phyloP scores from a whole-genome alignment of 2,329 filamentous ascomycete species.

The Aspergillus sp. region DNA sequence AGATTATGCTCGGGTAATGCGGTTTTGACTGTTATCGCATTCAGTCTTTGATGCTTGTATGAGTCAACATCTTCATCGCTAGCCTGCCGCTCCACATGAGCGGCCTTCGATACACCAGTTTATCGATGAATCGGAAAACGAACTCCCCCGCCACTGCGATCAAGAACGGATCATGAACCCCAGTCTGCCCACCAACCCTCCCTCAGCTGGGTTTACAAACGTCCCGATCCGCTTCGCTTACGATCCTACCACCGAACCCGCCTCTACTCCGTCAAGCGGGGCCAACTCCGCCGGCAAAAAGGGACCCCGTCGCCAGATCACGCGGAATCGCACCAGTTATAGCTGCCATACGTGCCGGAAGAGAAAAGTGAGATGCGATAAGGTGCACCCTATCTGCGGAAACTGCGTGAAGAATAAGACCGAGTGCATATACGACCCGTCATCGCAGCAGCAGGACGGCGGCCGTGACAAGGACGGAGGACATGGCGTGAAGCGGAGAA shows the following conservation, averaged over 20 bases:
- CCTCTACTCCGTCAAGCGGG: constrained; percentile 6
- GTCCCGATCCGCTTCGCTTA: constrained; percentile 11
- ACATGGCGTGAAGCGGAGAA: constrained; percentile 38
- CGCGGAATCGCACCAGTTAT: constrained; percentile 48
- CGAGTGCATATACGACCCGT: constrained; percentile 44
- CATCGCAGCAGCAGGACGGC: constrained; percentile 26
- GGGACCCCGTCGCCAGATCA: constrained; percentile 43
- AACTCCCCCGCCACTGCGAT: constrained; percentile 20
- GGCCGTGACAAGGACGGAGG: constrained; percentile 13
- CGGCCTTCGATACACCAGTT: constrained; percentile 4
- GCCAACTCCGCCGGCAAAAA: constrained; percentile 16
- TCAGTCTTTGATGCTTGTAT: background rate
- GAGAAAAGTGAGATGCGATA: constrained; percentile 50
- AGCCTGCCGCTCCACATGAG: constrained; percentile 13
- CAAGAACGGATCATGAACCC: constrained; percentile 22
- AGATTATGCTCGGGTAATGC: background rate
- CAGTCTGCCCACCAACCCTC: constrained; percentile 16
- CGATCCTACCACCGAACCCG: constrained; percentile 3
- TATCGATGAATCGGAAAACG: constrained; percentile 20
- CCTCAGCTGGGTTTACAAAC: constrained; percentile 12
- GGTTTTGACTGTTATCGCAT: background rate
- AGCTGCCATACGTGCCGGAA: constrained; percentile 48
- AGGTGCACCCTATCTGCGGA: constrained; percentile 47
- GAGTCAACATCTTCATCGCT: background rate
- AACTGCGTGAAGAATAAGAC: constrained; percentile 46